Conservation (phyloP, 331 rosid genomes). For the Pyracantha coccinea region DNA sequence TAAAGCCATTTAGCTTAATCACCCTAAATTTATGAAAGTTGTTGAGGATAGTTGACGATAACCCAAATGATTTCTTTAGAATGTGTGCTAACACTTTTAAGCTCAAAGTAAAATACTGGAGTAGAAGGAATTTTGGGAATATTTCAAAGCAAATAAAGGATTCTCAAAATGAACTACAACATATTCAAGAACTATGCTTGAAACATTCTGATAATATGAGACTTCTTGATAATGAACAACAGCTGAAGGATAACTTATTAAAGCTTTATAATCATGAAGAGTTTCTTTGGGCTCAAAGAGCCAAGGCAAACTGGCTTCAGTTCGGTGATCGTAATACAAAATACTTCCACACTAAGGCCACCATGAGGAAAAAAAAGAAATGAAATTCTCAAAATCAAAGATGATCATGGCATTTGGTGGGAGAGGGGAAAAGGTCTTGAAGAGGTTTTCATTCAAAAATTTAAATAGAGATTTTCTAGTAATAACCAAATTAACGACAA, state of each 20-base stretch:
- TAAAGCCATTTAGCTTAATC: not conserved
- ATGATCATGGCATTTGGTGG: not conserved
- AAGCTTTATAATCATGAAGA: not conserved
- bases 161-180: not conserved
- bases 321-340: not conserved
- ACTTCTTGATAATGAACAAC: not conserved
- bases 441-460: not conserved
- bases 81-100: not conserved
- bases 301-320: not conserved
- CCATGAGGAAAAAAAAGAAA: not conserved
- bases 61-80: not conserved
- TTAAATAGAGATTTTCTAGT: not conserved
- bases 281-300: not conserved
- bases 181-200: not conserved
- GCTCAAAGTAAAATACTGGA: not conserved
- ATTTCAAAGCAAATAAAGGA: not conserved
- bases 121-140: not conserved
- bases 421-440: not conserved
- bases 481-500: not conserved
- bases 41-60: not conserved
- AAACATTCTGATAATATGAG: not conserved
- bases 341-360: not conserved
- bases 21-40: not conserved
- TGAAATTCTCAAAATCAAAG: not conserved
- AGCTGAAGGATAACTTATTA: too few relatives aligned